These are phyloP conservation scores for Cercospora berteroae DNA, from an alignment of 2,329 filamentous ascomycete species.

Conservation along the genomic window DNA sequence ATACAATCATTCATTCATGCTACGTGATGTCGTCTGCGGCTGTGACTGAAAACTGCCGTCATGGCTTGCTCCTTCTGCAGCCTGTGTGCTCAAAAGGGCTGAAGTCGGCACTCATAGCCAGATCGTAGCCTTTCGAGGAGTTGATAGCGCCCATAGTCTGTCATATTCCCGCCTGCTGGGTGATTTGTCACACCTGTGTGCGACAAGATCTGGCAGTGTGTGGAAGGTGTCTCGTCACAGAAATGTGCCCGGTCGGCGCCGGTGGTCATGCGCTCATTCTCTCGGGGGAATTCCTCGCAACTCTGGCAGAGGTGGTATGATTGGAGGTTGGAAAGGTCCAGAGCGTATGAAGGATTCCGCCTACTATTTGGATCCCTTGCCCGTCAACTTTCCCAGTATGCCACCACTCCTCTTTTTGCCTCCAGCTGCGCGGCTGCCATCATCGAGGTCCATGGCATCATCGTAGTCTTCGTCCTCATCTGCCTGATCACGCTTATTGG, in stretches of 20 bases:
- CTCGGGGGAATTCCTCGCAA: neutral
- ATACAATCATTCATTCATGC: slow-evolving; percentile 5
- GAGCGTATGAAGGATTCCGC: neutral
- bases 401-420: slow-evolving; percentile 24
- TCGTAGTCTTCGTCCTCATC: slow-evolving; percentile 33
- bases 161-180: neutral
- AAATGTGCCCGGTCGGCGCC: neutral
- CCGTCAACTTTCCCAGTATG: slow-evolving; percentile 4
- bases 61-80: neutral
- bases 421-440: slow-evolving; percentile 5
- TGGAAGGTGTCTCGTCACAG: neutral
- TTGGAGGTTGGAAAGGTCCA: neutral
- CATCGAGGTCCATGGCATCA: slow-evolving; percentile 39
- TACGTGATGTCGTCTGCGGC: slow-evolving; percentile 5
- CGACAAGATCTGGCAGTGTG: neutral
- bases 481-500: slow-evolving; percentile 24
- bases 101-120: neutral
- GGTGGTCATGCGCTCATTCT: neutral
- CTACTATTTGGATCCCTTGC: slow-evolving; percentile 13
- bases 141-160: neutral
- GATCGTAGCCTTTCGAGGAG: neutral
- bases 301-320: neutral
- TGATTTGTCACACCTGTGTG: neutral
- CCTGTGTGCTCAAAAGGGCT: neutral
- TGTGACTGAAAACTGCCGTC: neutral